Evolutionary conservation across 306 rosid genomes (phyloP).

Genomic region (Benincasa hispida): DNA sequence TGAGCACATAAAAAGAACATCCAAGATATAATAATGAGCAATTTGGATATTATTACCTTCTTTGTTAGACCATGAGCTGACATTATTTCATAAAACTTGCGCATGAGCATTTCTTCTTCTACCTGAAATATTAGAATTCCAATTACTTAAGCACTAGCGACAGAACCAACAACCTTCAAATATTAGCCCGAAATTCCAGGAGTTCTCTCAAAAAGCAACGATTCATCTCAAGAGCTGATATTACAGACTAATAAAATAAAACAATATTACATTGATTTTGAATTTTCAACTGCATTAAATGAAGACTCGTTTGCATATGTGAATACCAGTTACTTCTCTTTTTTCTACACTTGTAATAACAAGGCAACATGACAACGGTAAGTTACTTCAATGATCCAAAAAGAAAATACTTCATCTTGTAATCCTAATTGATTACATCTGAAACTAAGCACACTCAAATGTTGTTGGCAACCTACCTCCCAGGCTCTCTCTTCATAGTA

Average conservation of each 20-base stretch:
- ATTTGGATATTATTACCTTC: slow-evolving; percentile 11
- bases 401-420: not conserved
- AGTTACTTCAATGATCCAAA: not conserved
- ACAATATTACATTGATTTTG: not conserved
- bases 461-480: not conserved
- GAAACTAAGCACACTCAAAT: not conserved
- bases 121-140: slow-evolving; percentile 18
- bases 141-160: not conserved
- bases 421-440: not conserved
- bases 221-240: not conserved
- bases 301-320: not conserved
- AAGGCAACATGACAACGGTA: not conserved
- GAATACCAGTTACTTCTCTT: not conserved
- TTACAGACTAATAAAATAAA: not conserved
- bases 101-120: slow-evolving; percentile 55
- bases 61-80: slow-evolving; percentile 22
- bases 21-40: not conserved
- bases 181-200: not conserved
- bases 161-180: not conserved
- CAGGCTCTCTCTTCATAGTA: not conserved
- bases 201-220: not conserved
- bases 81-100: slow-evolving; percentile 36
- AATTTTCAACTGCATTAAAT: not conserved
- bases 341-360: not conserved
- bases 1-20: not conserved